phyloP scores from a whole-genome alignment of 2,329 filamentous ascomycete genomes.

The Juglanconis oblonga region DNA sequence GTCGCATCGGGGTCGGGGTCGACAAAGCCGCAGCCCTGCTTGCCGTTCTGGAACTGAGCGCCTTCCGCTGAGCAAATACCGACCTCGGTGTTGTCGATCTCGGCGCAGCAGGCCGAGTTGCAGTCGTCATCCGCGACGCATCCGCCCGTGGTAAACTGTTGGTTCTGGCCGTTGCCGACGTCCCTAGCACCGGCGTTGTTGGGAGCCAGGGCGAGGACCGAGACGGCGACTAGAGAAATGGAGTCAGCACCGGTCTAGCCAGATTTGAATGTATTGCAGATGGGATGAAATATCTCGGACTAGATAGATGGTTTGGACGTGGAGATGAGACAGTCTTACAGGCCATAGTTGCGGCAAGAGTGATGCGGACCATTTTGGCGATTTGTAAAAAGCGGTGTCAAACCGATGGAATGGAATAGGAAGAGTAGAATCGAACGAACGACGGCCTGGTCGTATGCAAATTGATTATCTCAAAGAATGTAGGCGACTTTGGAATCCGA shows the following conservation, averaged over 20 bases:
- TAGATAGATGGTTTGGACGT: not conserved
- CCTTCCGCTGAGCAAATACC: conserved; percentile 31
- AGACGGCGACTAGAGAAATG: conserved; percentile 23
- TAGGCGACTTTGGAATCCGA: not conserved
- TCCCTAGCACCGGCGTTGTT: conserved; percentile 30
- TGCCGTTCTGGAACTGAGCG: conserved; percentile 31
- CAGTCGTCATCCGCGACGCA: conserved; percentile 31
- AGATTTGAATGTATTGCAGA: not conserved
- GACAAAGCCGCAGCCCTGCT: conserved; percentile 31
- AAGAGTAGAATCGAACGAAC: not conserved
- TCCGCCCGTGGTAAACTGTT: conserved; percentile 33
- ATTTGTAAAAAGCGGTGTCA: conserved; percentile 34
- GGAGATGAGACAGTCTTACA: conserved; percentile 20
- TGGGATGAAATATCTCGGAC: not conserved
- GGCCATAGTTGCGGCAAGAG: conserved; percentile 24
- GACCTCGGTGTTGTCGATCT: conserved; percentile 24
- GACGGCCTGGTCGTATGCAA: conserved; percentile 8
- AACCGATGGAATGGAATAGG: not conserved
- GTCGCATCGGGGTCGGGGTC: conserved; percentile 29
- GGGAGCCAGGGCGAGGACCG: conserved; percentile 26
- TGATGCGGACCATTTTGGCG: conserved; percentile 30
- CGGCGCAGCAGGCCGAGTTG: conserved; percentile 27
- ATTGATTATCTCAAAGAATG: not conserved
- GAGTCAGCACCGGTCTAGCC: not conserved
- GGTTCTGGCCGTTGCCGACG: conserved; percentile 26